Conservation (phyloP, 345 rosid species). For the Pistacia vera region DNA sequence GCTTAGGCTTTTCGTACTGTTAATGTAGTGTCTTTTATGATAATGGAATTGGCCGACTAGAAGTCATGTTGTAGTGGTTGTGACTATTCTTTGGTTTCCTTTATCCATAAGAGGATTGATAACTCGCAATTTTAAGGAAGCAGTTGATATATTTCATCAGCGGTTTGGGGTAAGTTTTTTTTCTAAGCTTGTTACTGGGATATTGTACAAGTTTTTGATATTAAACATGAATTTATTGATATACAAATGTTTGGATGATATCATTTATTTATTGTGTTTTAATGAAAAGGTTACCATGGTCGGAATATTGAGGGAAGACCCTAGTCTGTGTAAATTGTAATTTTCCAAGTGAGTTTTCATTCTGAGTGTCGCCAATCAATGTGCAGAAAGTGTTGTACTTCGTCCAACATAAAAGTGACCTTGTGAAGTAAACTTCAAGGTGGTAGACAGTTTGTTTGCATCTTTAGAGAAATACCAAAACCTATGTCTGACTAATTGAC, state of each 20-base stretch:
- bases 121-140: constrained; percentile 84
- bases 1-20: too few relatives aligned
- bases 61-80: too few relatives aligned
- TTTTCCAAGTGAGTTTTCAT: not conserved
- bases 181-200: not conserved
- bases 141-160: constrained; percentile 81
- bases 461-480: not conserved
- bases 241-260: not conserved
- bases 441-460: not conserved
- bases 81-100: not conserved
- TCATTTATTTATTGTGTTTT: not conserved
- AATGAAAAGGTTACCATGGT: not conserved
- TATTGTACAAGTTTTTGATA: not conserved
- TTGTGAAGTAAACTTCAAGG: not conserved
- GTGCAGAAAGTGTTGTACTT: not conserved
- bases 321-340: not conserved
- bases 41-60: too few relatives aligned
- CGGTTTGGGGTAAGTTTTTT: constrained; percentile 70
- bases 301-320: not conserved
- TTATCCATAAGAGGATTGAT: constrained; percentile 78
- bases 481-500: not conserved
- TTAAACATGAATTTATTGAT: not conserved
- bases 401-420: not conserved
- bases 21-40: too few relatives aligned
- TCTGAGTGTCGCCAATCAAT: not conserved